Conservation (phyloP, 495 filamentous ascomycete genomes). For the Aspergillus nidulans region DNA sequence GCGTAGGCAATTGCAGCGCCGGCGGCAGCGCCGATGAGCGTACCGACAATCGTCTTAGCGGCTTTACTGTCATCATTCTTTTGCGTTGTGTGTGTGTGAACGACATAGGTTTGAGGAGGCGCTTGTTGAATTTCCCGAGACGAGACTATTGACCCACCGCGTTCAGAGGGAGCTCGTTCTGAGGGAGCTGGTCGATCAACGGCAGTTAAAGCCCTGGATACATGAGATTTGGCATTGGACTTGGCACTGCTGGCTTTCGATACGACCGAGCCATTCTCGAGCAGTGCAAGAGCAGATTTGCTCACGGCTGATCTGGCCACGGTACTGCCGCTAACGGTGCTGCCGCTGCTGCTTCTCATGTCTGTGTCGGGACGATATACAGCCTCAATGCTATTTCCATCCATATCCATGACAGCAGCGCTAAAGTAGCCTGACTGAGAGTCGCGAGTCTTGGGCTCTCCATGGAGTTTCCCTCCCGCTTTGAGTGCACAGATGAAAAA, state of each 20-base stretch:
- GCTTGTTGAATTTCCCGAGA: slow-evolving; percentile 27
- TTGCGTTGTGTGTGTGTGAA: slow-evolving; percentile 27
- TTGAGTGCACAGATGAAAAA: slow-evolving; percentile 59
- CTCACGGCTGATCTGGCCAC: slow-evolving; percentile 32
- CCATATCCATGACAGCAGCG: slow-evolving; percentile 57
- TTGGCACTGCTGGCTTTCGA: slow-evolving; percentile 33
- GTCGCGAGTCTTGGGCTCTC: slow-evolving; percentile 51
- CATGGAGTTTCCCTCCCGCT: slow-evolving; percentile 53
- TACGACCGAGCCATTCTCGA: slow-evolving; percentile 38
- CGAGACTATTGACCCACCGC: slow-evolving; percentile 22
- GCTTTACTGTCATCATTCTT: slow-evolving; percentile 37
- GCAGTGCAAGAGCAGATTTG: slow-evolving; percentile 29
- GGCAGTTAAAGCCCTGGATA: slow-evolving; percentile 29
- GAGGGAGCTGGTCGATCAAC: slow-evolving; percentile 25
- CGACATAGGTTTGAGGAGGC: slow-evolving; percentile 28
- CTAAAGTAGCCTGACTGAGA: slow-evolving; percentile 52
- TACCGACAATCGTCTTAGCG: slow-evolving; percentile 62
- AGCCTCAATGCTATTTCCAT: slow-evolving; percentile 59
- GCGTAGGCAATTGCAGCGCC: slow-evolving; percentile 73
- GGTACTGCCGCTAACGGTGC: slow-evolving; percentile 27
- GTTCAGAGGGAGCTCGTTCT: slow-evolving; percentile 17
- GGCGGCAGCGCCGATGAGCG: slow-evolving; percentile 70
- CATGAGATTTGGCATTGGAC: slow-evolving; percentile 25
- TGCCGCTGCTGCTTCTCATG: slow-evolving; percentile 9
- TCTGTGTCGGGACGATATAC: slow-evolving; percentile 42